Base-by-base conservation (phyloP, 2,329 filamentous ascomycete species). In the Colletotrichum tanaceti region DNA sequence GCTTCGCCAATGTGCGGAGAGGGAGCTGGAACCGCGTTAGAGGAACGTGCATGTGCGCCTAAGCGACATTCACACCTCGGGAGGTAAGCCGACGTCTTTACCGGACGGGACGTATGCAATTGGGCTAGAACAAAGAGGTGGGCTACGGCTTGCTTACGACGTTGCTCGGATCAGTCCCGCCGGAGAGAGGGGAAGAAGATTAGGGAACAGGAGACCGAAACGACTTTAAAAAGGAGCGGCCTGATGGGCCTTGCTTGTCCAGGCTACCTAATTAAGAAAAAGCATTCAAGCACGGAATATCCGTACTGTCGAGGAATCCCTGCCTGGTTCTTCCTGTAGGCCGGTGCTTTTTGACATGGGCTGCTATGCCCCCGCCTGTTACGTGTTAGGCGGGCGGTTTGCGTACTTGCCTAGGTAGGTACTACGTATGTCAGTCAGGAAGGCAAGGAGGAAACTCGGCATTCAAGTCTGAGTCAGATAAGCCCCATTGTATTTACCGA, bases 21-120 rank as follows among this genome's bases (percentile, higher is more conserved):
- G 70, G 68, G 65, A 71, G 68, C 65, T 68, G 65, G 55, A 71
- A 55, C 65, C 70, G 70, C 52, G 61, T 65, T 44, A 72, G 47
- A 53, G 69, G 43, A 53, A 60, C 59, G 63, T 72, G 70, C 70
- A 72, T 72, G 63, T 69, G 63, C 54, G 64, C 63, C 58, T 70
- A 55, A 63, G 63, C 64, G 67, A 68, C 46, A 70, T 60, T 60
- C 44, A 52, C 44, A 60, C 46, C 57, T 68, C 63, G 67, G 67
- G 52, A 69, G 44, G 66, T 69, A 65, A 69, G 66, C 66, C 66
- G 66, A 66, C 58, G 55, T 69, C 57, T 52, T 53, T 65, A 55
- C 49, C 65, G 63, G 55, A 66, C 22, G 55, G 62, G 44, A 38
- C 38, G 9, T 35, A 35, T 7, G 44, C 38, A 46, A 38, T 65